Percentiles rank a stretch among this genome's conserved stretches.
Conservation (phyloP, 2,329 filamentous ascomycete genomes). For the Pseudogymnoascus sp. region DNA sequence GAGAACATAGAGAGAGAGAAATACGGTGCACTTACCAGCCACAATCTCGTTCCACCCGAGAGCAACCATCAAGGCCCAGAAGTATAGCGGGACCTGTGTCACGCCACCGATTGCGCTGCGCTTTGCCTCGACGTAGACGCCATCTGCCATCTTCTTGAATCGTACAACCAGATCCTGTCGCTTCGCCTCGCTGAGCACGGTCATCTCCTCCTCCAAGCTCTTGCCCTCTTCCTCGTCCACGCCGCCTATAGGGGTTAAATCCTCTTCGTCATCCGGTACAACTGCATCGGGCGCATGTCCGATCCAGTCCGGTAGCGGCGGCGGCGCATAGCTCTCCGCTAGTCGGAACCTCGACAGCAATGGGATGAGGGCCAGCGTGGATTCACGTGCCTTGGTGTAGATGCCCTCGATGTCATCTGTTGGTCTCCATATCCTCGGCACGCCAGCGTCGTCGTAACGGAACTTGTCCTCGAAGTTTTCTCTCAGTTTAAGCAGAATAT, state of each 20-base stretch:
- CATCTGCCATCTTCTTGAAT: conserved; percentile 98
- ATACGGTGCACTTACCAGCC: conserved; percentile 56
- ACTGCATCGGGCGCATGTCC: conserved; percentile 67
- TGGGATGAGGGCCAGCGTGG: conserved; percentile 82
- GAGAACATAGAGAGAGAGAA: background rate
- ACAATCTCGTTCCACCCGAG: conserved; percentile 99
- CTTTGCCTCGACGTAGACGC: conserved; percentile 97
- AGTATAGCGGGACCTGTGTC: conserved; percentile 87
- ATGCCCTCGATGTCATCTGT: conserved; percentile 95
- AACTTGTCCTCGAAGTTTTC: conserved; percentile 99
- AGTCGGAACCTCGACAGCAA: conserved; percentile 79
- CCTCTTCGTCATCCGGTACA: conserved; percentile 80
- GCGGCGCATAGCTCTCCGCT: conserved; percentile 62
- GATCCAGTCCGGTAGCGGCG: conserved; percentile 78
- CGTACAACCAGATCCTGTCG: conserved; percentile 83
- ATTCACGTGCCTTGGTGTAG: conserved; percentile 87
- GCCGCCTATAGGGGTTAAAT: conserved; percentile 79
- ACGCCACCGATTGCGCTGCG: conserved; percentile 92
- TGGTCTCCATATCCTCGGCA: conserved; percentile 92
- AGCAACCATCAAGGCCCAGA: conserved; percentile 80
- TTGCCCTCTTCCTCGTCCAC: conserved; percentile 93
- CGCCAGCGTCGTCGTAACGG: conserved; percentile 89
- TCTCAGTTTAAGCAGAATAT: conserved; percentile 85
- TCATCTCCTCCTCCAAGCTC: conserved; percentile 93
- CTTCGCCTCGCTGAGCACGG: conserved; percentile 82